Evolutionary conservation across 805 yeast genomes (phyloP), one percentile per base, ranked within the genome.

Genomic region (Saccharomycopsis microspora): DNA sequence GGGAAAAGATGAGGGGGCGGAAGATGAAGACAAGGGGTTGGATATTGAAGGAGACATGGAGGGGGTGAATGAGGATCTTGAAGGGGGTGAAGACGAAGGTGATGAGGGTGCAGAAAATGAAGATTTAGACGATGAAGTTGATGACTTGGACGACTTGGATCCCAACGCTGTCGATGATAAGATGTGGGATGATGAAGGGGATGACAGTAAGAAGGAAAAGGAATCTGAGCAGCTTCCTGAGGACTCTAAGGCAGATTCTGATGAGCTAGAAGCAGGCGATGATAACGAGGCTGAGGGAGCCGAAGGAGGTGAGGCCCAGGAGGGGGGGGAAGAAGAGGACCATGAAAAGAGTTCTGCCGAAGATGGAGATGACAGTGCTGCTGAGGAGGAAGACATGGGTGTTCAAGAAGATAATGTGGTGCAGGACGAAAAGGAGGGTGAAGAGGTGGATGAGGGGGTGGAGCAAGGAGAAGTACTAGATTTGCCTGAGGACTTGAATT

Each of bases 11-110:
- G 58, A 58, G 9, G 68, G 66, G 1, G 81, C 79, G 6, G 82
- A 82, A n/a, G 81, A 78, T 5, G 78, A 87, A 45, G 87, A 86
- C 54, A 87, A 87, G 61, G 97, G 97, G 4, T 88, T 85, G 42
- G 95, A 87, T 44, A 85, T 89, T 61, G 95, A 89, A 57, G 96
- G 97, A 35, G 97, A 93, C 57, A 86, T 93, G 95, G 96, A 93
- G 29, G 98, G 98, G 47, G 80, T 86, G 31, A 63, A 82, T 5
- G 96, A 90, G 63, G 88, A 89, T 54, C 71, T 79, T 9, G 78
- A 88, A 6, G 82, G 76, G 48, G 82, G 80, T 60, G 84, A 79
- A 27, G 73, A 74, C 11, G 68, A 71, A 11, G 69, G 69, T 1
- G 74, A 74, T 2, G 78, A 78, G 5, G 77, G 78, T 3, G 80